A percentile compares a stretch with the other conserved stretches of the same genome.
Conservation (phyloP, 129 eudicot genomes). For the Chrysanthemum seticuspe region DNA sequence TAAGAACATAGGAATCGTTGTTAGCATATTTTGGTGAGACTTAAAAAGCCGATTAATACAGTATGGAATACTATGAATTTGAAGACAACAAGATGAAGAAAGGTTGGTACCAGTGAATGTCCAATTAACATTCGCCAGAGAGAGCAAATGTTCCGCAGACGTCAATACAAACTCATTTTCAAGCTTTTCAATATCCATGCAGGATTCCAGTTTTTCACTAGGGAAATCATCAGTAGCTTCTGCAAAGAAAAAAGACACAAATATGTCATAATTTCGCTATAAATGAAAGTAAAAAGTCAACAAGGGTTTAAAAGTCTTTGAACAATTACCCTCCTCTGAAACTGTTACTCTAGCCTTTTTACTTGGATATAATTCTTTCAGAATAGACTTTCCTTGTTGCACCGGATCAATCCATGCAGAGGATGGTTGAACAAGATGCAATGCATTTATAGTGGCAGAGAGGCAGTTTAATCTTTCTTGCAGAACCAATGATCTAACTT, state of each 20-base stretch:
- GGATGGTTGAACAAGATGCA: constrained; percentile 82
- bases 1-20: not conserved
- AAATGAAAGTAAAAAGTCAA: not conserved
- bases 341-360: constrained; percentile 65
- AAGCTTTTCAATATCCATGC: constrained; percentile 64
- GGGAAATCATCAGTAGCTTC: constrained; percentile 47
- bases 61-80: too few relatives aligned
- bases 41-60: too few relatives aligned
- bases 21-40: too few relatives aligned
- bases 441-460: constrained; percentile 90
- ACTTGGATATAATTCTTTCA: constrained; percentile 58
- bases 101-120: constrained; percentile 57
- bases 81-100: constrained; percentile 1
- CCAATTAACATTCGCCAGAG: constrained; percentile 73
- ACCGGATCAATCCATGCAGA: constrained; percentile 83
- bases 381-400: constrained; percentile 41
- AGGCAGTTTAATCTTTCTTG: constrained; percentile 90
- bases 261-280: constrained; percentile 3
- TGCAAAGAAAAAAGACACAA: constrained; percentile 26
- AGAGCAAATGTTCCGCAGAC: constrained; percentile 86
- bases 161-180: constrained; percentile 88
- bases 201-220: constrained; percentile 47
- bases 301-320: constrained; percentile 12
- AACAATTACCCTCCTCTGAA: constrained; percentile 58
- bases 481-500: constrained; percentile 51